A percentile compares a stretch with the other conserved stretches of the same genome.
Evolutionary conservation across 2,329 filamentous ascomycete species (phyloP).

Genomic region (Colletotrichum gloeosporioides): DNA sequence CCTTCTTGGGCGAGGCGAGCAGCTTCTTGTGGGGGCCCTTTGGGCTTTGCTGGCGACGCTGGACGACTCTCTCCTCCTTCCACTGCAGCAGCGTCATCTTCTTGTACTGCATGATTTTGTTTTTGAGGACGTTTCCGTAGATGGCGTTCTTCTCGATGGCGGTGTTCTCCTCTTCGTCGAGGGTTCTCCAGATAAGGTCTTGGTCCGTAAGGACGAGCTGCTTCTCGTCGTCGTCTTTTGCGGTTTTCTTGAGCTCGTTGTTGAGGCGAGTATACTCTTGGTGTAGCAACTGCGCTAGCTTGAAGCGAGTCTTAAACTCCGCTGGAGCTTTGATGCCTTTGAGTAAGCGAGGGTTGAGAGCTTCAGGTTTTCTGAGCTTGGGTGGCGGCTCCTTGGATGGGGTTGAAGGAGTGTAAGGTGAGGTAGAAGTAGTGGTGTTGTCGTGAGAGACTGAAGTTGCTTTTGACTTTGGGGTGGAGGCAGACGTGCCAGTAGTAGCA

Average conservation of each 20-base stretch:
- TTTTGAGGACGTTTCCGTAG: conserved; percentile 86
- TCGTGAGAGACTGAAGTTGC: background rate
- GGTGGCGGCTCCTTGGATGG: conserved; percentile 19
- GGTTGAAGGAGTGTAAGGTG: conserved; percentile 10
- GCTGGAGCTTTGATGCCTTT: conserved; percentile 60
- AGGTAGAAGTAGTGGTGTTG: background rate
- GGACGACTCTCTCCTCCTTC: conserved; percentile 61
- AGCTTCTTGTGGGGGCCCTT: conserved; percentile 34
- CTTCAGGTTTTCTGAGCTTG: conserved; percentile 47
- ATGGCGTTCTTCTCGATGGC: conserved; percentile 72
- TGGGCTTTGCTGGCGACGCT: conserved; percentile 31
- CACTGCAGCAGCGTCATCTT: conserved; percentile 77
- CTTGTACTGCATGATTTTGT: conserved; percentile 76
- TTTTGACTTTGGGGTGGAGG: background rate
- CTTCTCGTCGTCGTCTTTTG: conserved; percentile 51
- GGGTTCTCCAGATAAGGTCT: conserved; percentile 69
- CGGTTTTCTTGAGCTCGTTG: conserved; percentile 59
- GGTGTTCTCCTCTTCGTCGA: conserved; percentile 80
- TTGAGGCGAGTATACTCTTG: conserved; percentile 72
- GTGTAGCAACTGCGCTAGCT: conserved; percentile 68
- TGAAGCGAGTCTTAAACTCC: conserved; percentile 59
- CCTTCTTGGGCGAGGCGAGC: conserved; percentile 47
- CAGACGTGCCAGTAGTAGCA: background rate
- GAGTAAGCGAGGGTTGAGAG: conserved; percentile 72
- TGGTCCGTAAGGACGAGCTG: conserved; percentile 67